A percentile compares a stretch with the other conserved stretches of the same genome.
Conservation (phyloP, 169 alveolate genomes). For the Plasmodium fragile region DNA sequence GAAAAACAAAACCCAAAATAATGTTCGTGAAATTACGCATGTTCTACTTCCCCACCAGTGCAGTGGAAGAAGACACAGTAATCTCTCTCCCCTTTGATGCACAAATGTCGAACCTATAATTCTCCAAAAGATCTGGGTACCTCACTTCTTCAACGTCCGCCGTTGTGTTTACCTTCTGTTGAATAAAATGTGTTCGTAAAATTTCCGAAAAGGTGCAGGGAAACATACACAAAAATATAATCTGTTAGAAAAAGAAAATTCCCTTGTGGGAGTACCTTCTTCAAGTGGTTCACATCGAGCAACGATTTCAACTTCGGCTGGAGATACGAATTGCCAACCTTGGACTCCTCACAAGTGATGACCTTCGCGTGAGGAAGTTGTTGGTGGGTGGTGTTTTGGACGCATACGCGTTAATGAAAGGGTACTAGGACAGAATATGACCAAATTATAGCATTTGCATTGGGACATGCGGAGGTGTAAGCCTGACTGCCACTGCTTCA, state of each 20-base stretch:
- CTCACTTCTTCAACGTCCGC: neutral
- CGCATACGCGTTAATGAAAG: neutral
- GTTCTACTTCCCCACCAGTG: neutral
- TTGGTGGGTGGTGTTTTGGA: neutral
- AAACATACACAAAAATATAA: neutral
- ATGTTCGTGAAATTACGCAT: neutral
- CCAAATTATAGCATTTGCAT: neutral
- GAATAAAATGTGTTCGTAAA: neutral
- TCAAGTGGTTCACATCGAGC: slow-evolving; percentile 54
- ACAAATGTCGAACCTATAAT: slow-evolving; percentile 32
- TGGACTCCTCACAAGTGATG: slow-evolving; percentile 51
- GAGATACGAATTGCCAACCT: slow-evolving; percentile 23
- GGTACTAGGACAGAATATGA: neutral
- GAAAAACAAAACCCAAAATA: neutral
- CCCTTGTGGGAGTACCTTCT: slow-evolving; percentile 24
- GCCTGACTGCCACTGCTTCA: neutral
- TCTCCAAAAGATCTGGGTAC: slow-evolving; percentile 33
- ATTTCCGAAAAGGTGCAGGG: neutral
- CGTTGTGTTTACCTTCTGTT: slow-evolving; percentile 11
- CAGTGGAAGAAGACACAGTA: neutral
- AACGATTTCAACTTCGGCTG: slow-evolving; percentile 39
- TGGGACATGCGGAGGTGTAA: neutral
- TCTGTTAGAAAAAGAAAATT: neutral
- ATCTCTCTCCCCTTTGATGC: neutral
- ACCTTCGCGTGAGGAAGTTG: slow-evolving; percentile 7